Evolutionary conservation across 2,329 filamentous ascomycete genomes (phyloP), one percentile per base, ranked within the genome.

Genomic region (Colletotrichum incanum): DNA sequence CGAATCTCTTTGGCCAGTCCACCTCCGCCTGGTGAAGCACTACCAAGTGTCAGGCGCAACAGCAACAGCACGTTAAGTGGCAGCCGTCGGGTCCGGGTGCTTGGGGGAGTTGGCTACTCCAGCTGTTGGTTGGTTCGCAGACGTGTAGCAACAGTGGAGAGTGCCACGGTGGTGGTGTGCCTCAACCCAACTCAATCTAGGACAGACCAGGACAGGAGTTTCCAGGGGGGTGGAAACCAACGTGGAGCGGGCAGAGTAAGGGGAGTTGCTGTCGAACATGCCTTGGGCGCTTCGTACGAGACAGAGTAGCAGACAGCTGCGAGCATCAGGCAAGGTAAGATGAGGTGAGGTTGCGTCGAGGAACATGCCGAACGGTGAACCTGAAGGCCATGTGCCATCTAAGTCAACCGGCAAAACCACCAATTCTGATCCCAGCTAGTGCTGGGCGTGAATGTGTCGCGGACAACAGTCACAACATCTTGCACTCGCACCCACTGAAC

Each of bases 21-120:
- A 49, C 49, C 52, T 70, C 61, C 67, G 34, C 62, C 58, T 68
- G 37, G 69, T 59, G 69, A 72, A 72, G 69, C 69, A 69, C 28
- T 31, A 41, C 52, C 37, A 45, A 49, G 65, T 64, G 47, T 72
- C 69, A 72, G 69, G 43, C 65, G 65, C 65, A 58, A 56, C 55
- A 65, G 60, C 31, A 34, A 61, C 47, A 61, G n/a, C 31, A 62
- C 39, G 23, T 49, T 9, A 28, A 61, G 56, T 71, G 49, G 56
- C 55, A 62, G 56, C 26, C 55, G 56, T 67, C 31, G 47, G 49
- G 61, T 12, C 58, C 61, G 28, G 63, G 58, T 39, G 63, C 28
- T 18, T 37, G 23, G 55, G 12, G n/a, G 28, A 49, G 28, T 34
- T 26, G 47, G n/a, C 50, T n/a, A 55, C 47, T 43, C 34, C 47